These are phyloP conservation scores for Fusarium acutatum DNA, from an alignment of 2,329 filamentous ascomycete genomes.

Conservation along the genomic window DNA sequence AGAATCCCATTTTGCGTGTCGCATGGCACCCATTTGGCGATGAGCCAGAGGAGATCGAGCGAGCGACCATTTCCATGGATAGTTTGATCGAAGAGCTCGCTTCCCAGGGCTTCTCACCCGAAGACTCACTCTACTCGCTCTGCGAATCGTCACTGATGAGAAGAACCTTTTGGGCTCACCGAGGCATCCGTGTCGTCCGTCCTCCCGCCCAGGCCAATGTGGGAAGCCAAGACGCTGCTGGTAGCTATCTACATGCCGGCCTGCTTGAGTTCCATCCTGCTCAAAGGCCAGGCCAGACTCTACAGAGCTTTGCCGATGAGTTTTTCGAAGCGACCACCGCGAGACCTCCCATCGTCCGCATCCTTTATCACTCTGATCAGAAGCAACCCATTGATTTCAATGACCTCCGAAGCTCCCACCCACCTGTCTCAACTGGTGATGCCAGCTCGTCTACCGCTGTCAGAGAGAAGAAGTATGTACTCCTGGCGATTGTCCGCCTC, in stretches of 20 bases:
- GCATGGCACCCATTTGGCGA: not conserved
- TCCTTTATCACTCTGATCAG: not conserved
- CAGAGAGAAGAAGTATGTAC: not conserved
- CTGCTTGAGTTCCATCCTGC: not conserved
- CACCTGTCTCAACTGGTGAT: too few species aligned
- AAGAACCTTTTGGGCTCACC: not conserved
- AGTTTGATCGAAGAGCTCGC: not conserved
- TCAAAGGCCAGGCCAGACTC: not conserved
- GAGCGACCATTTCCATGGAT: not conserved
- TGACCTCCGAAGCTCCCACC: not conserved
- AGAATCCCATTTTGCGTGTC: not conserved
- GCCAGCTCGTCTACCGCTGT: not conserved
- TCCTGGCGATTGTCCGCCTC: not conserved
- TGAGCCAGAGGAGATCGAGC: not conserved
- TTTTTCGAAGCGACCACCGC: not conserved
- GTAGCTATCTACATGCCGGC: not conserved
- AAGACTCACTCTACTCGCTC: not conserved
- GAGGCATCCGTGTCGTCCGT: not conserved
- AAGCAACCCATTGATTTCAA: not conserved
- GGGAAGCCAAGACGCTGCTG: not conserved
- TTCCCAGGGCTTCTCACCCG: not conserved
- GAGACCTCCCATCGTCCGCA: not conserved
- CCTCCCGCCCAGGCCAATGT: not conserved
- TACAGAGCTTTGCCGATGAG: not conserved
- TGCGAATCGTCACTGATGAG: not conserved